Base-by-base conservation (phyloP, 2,329 filamentous ascomycete genomes). In the Pseudovirgaria hyperparasitica region DNA sequence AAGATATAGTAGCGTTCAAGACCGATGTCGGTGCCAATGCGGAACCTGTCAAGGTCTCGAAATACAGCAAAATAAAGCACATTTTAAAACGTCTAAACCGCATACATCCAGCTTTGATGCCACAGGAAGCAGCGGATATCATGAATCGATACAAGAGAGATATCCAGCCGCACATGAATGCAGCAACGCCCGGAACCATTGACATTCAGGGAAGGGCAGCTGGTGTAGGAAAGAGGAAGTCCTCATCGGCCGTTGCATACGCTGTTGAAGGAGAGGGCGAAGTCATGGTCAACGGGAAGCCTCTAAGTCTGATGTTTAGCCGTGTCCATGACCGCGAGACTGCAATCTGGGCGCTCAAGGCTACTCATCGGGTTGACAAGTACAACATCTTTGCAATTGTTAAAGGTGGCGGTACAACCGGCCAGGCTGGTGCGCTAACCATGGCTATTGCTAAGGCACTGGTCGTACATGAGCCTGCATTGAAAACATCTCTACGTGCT, bases 341-440 rank as follows among this genome's bases (percentile, higher is more conserved):
- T 48, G 87, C 82, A 3, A 62, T 93, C 4, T 98, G 87, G 87
- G 75, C 87, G 6, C 58, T 98, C 46, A 84, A 86, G 45, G 69
- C 74, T 26, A 92, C 85, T 14, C 66, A 79, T 22, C 67, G 90
- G 37, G 58, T 92, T 38, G 85, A 93, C 64, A 96, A 94, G 57
- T 98, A 98, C 65, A 98, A 98, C 47, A 73, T 94, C 4, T 98
- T 84, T 76, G 86, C 77, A 28, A 58, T 81, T 26, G 82, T 85
- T 3, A 67, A 70, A 32, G 90, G 90, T 30, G 90, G 90, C 39
- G 90, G 90, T 42, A 79, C 81, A 25, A 98, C 90, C 26, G 90
- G 90, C 3, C 92, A 98, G 58, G 87, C 90, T 6, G 90, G 98
- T 58, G 86, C 90, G 18, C 70, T 96, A 45, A 92, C 87, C 22